Evolutionary conservation across 2,329 filamentous ascomycete species (phyloP).

Genomic region (Diaporthe capsici): DNA sequence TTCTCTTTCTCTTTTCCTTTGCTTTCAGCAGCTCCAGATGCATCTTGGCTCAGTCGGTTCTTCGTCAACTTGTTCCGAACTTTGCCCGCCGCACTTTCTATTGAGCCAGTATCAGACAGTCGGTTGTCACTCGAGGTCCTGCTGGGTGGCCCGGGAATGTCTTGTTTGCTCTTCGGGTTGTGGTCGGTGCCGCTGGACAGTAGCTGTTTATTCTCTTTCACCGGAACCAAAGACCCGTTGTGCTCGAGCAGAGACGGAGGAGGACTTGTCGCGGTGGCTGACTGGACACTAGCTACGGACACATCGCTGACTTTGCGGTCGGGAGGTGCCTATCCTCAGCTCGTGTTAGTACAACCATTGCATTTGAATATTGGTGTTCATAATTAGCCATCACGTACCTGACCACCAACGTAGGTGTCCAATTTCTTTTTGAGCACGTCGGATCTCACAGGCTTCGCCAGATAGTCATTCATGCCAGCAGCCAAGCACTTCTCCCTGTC

Average conservation of each 20-base stretch:
- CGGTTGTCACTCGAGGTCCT: conserved; percentile 53
- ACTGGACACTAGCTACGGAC: conserved; percentile 37
- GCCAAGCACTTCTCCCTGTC: conserved; percentile 96
- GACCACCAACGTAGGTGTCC: conserved; percentile 65
- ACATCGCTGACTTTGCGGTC: conserved; percentile 38
- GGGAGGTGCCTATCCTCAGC: conserved; percentile 35
- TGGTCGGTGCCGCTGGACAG: conserved; percentile 32
- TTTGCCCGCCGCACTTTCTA: conserved; percentile 41
- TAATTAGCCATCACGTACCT: conserved; percentile 45
- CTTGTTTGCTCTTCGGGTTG: conserved; percentile 19
- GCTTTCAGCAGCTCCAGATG: conserved; percentile 24
- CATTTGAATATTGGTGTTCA: no score
- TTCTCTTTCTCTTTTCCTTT: conserved; percentile 40
- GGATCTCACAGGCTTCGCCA: conserved; percentile 94
- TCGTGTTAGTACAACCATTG: not conserved
- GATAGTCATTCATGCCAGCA: conserved; percentile 97
- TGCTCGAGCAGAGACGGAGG: conserved; percentile 44
- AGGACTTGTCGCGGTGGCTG: conserved; percentile 42
- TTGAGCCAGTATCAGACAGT: conserved; percentile 48
- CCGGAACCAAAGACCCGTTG: conserved; percentile 44
- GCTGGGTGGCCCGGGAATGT: conserved; percentile 45
- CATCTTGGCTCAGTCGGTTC: conserved; percentile 35
- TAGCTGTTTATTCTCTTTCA: conserved; percentile 46
- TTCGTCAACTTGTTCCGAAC: conserved; percentile 44
- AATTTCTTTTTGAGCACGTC: conserved; percentile 89